A percentile compares a stretch with the other conserved stretches of the same genome.
Evolutionary conservation across 2,329 filamentous ascomycete genomes (phyloP).

Genomic region (Chaetomiaceae sp.): DNA sequence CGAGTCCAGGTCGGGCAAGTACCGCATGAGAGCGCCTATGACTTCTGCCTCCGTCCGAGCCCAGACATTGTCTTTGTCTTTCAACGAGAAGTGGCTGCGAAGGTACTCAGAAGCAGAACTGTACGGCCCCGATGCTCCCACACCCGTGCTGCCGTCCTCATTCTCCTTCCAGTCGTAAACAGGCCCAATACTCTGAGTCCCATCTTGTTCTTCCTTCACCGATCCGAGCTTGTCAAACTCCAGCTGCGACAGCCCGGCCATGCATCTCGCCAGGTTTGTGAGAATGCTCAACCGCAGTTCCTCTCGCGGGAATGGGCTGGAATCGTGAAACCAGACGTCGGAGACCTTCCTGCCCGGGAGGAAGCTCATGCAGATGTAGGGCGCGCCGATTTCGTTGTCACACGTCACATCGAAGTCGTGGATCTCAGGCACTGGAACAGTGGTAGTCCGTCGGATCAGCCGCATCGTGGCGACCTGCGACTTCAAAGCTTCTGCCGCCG

Average conservation of each 20-base stretch:
- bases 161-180: not conserved
- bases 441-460: conserved; percentile 5
- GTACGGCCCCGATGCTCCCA: conserved; percentile 5
- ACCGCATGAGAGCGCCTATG: not conserved
- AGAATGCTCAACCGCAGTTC: conserved; percentile 15
- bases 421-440: conserved; percentile 18
- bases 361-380: conserved; percentile 21
- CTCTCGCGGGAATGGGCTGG: conserved; percentile 4
- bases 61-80: not conserved
- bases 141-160: not conserved
- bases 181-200: too few species aligned
- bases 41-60: not conserved
- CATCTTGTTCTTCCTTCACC: too few species aligned
- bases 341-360: conserved; percentile 12
- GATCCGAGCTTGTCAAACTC: too few species aligned
- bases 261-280: not conserved
- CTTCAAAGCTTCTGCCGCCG: conserved; percentile 3
- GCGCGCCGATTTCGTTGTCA: conserved; percentile 15
- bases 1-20: not conserved
- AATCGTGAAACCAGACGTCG: conserved; percentile 12
- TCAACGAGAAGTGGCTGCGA: not conserved
- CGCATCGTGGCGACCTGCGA: conserved; percentile 9
- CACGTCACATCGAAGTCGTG: conserved; percentile 12
- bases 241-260: too few species aligned
- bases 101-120: not conserved